Percentiles rank a stretch among this genome's conserved stretches.
Evolutionary conservation across 495 filamentous ascomycete species (phyloP).

Genomic region (Beverwykella pulmonaria): DNA sequence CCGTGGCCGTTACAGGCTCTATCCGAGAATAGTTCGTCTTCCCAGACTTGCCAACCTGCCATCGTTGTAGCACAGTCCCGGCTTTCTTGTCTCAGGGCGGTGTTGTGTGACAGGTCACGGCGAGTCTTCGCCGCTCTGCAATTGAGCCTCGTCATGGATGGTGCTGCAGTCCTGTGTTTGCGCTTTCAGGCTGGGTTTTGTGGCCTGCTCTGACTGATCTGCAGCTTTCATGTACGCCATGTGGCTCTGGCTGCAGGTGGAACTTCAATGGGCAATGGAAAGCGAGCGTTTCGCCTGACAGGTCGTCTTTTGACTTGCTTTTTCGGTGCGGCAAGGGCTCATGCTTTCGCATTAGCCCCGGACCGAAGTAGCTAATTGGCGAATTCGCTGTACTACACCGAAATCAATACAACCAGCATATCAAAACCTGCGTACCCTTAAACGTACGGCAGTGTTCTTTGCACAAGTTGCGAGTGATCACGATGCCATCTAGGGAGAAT

Average conservation of each 20-base stretch:
- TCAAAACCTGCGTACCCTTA: background rate
- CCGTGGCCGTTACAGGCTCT: background rate
- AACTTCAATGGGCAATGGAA: background rate
- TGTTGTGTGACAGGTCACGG: constrained; percentile 8
- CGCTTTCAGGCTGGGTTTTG: background rate
- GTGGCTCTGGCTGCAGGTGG: background rate
- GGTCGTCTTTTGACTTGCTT: too few species aligned
- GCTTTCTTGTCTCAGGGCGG: background rate
- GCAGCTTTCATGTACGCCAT: background rate
- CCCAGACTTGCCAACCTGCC: background rate
- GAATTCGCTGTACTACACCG: background rate
- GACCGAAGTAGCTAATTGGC: background rate
- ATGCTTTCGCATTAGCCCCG: background rate
- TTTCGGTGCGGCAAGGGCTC: too few species aligned
- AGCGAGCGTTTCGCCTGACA: background rate
- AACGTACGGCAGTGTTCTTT: background rate
- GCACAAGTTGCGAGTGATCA: background rate
- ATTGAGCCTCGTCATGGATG: background rate
- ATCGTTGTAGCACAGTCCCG: background rate
- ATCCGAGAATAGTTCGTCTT: background rate
- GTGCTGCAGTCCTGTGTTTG: background rate
- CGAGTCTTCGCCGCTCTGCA: background rate
- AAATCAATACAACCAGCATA: background rate
- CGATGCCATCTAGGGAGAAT: background rate
- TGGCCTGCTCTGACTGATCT: background rate